Evolutionary conservation across 495 filamentous ascomycete genomes (phyloP).

Genomic region (Aspergillus coremiiformis): DNA sequence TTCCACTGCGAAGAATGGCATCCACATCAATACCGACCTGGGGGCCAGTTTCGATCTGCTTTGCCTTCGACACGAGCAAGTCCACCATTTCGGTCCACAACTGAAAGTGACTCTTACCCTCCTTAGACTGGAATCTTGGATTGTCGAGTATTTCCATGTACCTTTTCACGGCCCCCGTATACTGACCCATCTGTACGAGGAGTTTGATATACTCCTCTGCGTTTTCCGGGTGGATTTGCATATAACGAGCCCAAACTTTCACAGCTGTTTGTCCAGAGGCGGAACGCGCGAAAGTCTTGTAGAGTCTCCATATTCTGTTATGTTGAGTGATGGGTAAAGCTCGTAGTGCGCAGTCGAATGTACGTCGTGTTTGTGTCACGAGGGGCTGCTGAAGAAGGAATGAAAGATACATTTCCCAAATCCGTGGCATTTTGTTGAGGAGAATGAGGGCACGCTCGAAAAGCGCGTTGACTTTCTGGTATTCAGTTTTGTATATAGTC

Average conservation of each 20-base stretch:
- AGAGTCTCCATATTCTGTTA: slow-evolving; percentile 92
- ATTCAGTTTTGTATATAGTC: slow-evolving; percentile 72
- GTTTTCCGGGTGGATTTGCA: slow-evolving; percentile 97
- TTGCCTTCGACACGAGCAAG: slow-evolving; percentile 83
- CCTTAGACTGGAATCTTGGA: slow-evolving; percentile 81
- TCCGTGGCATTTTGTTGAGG: slow-evolving; percentile 96
- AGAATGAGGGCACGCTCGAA: slow-evolving; percentile 92
- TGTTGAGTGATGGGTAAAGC: slow-evolving; percentile 96
- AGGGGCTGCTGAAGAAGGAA: slow-evolving; percentile 88
- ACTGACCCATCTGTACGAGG: slow-evolving; percentile 70
- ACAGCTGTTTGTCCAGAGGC: slow-evolving; percentile 87
- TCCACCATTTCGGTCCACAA: slow-evolving; percentile 99
- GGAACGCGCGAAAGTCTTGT: slow-evolving; percentile 86
- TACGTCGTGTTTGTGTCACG: slow-evolving; percentile 80
- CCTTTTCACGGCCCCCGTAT: slow-evolving; percentile 85
- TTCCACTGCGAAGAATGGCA: slow-evolving; percentile 86
- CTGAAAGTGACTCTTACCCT: slow-evolving; percentile 91
- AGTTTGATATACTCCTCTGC: slow-evolving; percentile 91
- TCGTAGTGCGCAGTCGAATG: slow-evolving; percentile 89
- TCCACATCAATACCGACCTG: slow-evolving; percentile 85
- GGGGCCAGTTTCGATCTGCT: slow-evolving; percentile 72
- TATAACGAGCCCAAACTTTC: slow-evolving; percentile 91
- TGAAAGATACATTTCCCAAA: slow-evolving; percentile 96
- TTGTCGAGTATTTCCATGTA: slow-evolving; percentile 96
- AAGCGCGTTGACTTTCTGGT: slow-evolving; percentile 86